Percentiles rank a stretch among this genome's conserved stretches.
Conservation (phyloP, 2,329 filamentous ascomycete genomes). For the Aspergillus jensenii region DNA sequence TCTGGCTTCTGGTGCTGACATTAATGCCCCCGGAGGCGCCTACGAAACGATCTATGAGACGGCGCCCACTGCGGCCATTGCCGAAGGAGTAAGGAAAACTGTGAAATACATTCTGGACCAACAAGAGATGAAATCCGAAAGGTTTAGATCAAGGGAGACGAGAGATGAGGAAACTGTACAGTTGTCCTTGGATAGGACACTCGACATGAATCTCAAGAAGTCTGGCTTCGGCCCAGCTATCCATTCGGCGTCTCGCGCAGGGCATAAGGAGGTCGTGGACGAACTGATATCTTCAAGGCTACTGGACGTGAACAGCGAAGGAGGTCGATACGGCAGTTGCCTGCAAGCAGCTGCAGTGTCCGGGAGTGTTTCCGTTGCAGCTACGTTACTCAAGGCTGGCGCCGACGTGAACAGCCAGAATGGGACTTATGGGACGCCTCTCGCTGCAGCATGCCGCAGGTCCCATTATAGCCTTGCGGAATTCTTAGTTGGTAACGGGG, state of each 20-base stretch:
- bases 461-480: background rate
- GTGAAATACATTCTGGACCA: background rate
- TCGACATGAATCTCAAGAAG: background rate
- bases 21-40: background rate
- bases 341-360: background rate
- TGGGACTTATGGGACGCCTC: background rate
- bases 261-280: background rate
- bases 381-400: background rate
- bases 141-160: background rate
- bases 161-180: background rate
- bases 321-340: background rate
- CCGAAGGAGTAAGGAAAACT: background rate
- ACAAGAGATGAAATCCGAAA: fast-evolving
- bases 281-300: background rate
- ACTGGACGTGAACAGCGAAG: background rate
- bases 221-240: background rate
- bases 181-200: background rate
- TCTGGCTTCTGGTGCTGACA: background rate
- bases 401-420: background rate
- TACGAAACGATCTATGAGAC: background rate
- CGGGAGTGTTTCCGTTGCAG: background rate
- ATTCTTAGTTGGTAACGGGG: background rate
- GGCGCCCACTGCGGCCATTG: background rate
- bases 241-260: background rate
- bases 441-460: background rate